Base-by-base conservation (phyloP, 148 eudicot species). In the Chenopodium suecicum region DNA sequence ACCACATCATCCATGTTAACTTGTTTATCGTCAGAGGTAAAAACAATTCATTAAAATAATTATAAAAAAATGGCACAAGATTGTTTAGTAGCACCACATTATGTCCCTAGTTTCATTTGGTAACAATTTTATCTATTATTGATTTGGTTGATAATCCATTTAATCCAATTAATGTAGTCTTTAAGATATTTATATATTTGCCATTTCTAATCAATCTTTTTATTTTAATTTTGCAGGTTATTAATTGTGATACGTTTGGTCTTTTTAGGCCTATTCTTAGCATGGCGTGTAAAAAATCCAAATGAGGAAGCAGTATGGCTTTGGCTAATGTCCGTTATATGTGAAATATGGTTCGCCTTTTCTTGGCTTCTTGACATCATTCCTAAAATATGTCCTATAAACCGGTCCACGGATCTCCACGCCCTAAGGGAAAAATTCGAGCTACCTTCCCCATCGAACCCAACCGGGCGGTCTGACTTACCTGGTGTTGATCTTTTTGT, bases 351-450 rank as follows among this genome's bases (percentile, higher is more conserved):
- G 98, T 94, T 94, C 23, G 97, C 86, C 0, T 89, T 94, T 74
- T 94, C 98, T 7, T 94, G 98, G 98, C 85, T 92, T 27, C 94
- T 94, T 41, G 98, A 94, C 81, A 94, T 91, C 56, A 79, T 90
- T 37, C 98, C 98, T 4, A 94, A 94, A 81, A 79, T 94, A 9
- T 85, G 84, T 64, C 98, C 98, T 0, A 82, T 94, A 27, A 94
- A 91, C 62, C 91, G 98, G 14, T 68, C 82, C 23, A 90, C 92
- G 0, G 89, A 94, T 78, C 88, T 94, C 11, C 81, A 86, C 9
- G 88, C 92, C 11, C 80, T 94, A 4, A 80, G 71, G 9, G 98
- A 94, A n/a, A 94, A 92, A 58, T 94, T 94, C 56, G 98, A 94
- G 14, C 52, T 86, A 86, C 94, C 92, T 0, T 91, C 88, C 23